phyloP scores from a whole-genome alignment of 2,329 filamentous ascomycete genomes.

The Talaromyces funiculosus region DNA sequence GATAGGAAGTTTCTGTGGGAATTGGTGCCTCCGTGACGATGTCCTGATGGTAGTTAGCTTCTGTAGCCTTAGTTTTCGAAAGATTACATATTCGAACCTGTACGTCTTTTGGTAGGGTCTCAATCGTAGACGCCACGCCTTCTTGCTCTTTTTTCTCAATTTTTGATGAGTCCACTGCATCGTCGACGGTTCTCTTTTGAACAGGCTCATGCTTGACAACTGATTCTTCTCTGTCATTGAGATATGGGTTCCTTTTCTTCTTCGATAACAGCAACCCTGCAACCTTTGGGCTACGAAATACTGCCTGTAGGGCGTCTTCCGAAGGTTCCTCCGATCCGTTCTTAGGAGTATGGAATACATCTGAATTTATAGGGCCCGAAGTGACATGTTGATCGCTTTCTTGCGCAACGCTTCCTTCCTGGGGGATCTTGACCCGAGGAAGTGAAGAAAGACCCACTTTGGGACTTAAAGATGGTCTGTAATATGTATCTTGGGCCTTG shows the following conservation, averaged over 20 bases:
- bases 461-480: slow-evolving; percentile 44
- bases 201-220: not conserved
- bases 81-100: not conserved
- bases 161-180: not conserved
- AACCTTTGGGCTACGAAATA: slow-evolving; percentile 58
- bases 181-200: not conserved
- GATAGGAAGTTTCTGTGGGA: slow-evolving; percentile 47
- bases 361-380: slow-evolving; percentile 47
- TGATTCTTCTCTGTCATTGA: slow-evolving; percentile 17
- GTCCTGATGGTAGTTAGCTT: slow-evolving; percentile 21
- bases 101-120: not conserved
- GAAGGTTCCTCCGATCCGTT: slow-evolving; percentile 43
- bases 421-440: slow-evolving; percentile 53
- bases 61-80: too few species aligned
- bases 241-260: slow-evolving; percentile 3
- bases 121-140: not conserved
- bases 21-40: slow-evolving; percentile 18
- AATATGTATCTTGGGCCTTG: slow-evolving; percentile 56
- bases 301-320: slow-evolving; percentile 54
- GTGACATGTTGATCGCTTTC: slow-evolving; percentile 26
- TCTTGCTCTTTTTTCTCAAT: not conserved
- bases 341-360: slow-evolving; percentile 47
- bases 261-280: slow-evolving; percentile 47
- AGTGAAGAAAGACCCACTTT: slow-evolving; percentile 48
- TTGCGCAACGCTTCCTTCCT: slow-evolving; percentile 44